These are phyloP conservation scores for Nakaseomyces kungkrabaensis DNA, from an alignment of 1,139 yeast species.

Conservation along the genomic window DNA sequence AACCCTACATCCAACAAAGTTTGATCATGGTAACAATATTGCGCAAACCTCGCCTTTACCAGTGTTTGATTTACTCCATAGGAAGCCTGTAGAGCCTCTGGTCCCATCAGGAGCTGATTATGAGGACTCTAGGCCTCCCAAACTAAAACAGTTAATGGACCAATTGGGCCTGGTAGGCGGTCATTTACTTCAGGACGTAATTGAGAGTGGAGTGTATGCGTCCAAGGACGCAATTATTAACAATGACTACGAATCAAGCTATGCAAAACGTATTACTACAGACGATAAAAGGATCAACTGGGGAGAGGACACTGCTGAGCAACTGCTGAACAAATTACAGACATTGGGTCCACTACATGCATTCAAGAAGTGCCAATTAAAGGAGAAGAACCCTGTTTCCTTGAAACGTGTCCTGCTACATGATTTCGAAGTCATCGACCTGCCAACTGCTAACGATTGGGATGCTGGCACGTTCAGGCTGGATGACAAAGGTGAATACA, in stretches of 20 bases:
- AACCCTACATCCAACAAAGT: conserved; percentile 76
- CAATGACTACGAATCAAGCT: not conserved
- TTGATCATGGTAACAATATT: conserved; percentile 70
- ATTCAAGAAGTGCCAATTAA: conserved; percentile 31
- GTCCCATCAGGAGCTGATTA: not conserved
- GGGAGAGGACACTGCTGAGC: conserved; percentile 31
- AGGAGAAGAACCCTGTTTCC: conserved; percentile 24
- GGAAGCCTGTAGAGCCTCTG: conserved; percentile 5
- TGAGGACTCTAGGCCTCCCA: conserved; percentile 9
- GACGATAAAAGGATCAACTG: conserved; percentile 39
- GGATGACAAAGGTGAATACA: conserved; percentile 8
- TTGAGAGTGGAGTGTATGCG: conserved; percentile 18
- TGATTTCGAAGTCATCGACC: conserved; percentile 22
- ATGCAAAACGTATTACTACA: conserved; percentile 21
- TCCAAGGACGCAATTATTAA: not conserved
- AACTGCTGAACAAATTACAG: conserved; percentile 38
- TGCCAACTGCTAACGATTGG: not conserved
- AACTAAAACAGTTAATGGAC: conserved; percentile 28
- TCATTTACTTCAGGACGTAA: conserved; percentile 38
- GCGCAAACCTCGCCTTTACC: conserved; percentile 42
- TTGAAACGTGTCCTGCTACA: conserved; percentile 41
- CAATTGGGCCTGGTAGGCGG: conserved; percentile 56
- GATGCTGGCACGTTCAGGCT: conserved; percentile 32
- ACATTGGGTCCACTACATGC: conserved; percentile 55
- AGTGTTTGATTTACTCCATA: conserved; percentile 23